These are phyloP conservation scores for Pseudisothecium myosuroides DNA, from an alignment of 225 moss, liverwort and hornwort species.

Conservation along the genomic window DNA sequence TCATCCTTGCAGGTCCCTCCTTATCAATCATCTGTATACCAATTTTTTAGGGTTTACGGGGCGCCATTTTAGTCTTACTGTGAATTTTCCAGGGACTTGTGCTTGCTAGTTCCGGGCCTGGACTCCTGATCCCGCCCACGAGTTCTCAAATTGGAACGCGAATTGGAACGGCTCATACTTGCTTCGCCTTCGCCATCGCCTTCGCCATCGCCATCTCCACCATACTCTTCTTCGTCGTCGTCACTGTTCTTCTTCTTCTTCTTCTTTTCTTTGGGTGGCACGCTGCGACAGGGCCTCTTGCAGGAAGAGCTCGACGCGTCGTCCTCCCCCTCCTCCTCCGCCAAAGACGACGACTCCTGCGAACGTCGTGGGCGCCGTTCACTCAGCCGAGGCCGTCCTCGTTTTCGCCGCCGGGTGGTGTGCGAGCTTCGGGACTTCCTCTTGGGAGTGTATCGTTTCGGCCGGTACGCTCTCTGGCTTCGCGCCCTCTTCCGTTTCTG, in stretches of 20 bases:
- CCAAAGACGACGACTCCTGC: background rate
- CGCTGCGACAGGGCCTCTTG: background rate
- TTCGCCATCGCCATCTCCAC: background rate
- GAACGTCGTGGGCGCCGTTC: background rate
- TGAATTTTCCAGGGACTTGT: background rate
- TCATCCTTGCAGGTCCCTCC: background rate
- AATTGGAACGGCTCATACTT: background rate
- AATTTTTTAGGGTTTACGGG: background rate
- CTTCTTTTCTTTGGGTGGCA: background rate
- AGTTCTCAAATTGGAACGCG: background rate
- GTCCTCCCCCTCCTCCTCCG: background rate
- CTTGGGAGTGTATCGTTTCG: background rate
- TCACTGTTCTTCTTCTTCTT: background rate
- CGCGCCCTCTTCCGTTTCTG: slow-evolving; percentile 12
- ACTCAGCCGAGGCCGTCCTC: background rate
- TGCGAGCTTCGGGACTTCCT: background rate
- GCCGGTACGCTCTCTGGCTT: background rate
- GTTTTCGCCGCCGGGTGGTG: background rate
- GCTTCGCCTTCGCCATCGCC: background rate
- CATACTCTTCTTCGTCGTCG: background rate
- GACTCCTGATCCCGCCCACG: background rate
- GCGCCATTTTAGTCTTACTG: background rate
- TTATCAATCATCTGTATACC: background rate
- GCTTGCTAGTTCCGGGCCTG: background rate
- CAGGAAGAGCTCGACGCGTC: background rate